These are phyloP conservation scores for Elsinoe fawcettii DNA, from an alignment of 2,329 filamentous ascomycete species.

Conservation along the genomic window DNA sequence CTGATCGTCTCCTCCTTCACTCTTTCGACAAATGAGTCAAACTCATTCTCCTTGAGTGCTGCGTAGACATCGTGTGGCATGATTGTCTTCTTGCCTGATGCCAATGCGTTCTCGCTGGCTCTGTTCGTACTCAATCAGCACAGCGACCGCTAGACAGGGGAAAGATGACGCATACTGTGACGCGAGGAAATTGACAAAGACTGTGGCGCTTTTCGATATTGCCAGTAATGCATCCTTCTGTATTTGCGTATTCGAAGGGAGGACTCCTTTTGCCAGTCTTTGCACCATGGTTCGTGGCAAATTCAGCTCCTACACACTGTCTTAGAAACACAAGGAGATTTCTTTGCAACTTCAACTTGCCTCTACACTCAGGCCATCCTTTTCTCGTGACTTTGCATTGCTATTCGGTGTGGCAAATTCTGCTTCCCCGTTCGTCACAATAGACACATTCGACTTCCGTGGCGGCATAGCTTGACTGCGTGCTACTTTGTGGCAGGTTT, in stretches of 20 bases:
- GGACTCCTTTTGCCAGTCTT: constrained; percentile 67
- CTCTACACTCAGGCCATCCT: constrained; percentile 35
- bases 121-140: constrained; percentile 36
- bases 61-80: constrained; percentile 67
- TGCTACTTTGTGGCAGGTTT: background rate
- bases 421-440: constrained; percentile 32
- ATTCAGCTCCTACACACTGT: constrained; percentile 56
- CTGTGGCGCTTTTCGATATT: constrained; percentile 71
- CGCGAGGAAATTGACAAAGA: constrained; percentile 75
- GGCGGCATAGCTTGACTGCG: constrained; percentile 34
- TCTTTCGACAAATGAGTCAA: constrained; percentile 59
- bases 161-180: constrained; percentile 51
- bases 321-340: constrained; percentile 13
- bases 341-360: constrained; percentile 24
- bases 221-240: constrained; percentile 74
- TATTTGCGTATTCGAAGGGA: constrained; percentile 74
- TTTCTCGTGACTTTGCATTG: constrained; percentile 19
- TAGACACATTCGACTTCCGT: constrained; percentile 41
- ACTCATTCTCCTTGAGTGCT: constrained; percentile 69
- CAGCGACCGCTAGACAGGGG: background rate
- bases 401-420: constrained; percentile 25
- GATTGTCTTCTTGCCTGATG: constrained; percentile 69
- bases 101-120: constrained; percentile 62
- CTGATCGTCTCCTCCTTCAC: constrained; percentile 71
- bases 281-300: constrained; percentile 77